A percentile compares a stretch with the other conserved stretches of the same genome.
Conservation (phyloP, 306 rosid species). For the Fagus crenata region DNA sequence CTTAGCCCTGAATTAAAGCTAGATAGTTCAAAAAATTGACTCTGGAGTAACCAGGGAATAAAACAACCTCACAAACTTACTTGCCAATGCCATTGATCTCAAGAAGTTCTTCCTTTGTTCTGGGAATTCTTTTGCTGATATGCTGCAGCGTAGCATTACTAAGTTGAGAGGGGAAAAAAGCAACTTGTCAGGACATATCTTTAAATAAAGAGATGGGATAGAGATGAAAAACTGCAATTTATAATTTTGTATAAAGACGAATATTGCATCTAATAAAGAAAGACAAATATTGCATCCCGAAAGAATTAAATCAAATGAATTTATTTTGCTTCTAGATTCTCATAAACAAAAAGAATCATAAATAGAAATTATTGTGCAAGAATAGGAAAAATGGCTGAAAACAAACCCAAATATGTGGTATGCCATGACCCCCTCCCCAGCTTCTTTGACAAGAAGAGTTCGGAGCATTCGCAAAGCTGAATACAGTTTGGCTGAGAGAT, state of each 20-base stretch:
- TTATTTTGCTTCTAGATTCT: background rate
- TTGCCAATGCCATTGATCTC: constrained; percentile 82
- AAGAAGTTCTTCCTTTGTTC: constrained; percentile 84
- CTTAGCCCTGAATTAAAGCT: constrained; percentile 58
- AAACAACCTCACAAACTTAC: constrained; percentile 51
- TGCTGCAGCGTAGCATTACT: constrained; percentile 69
- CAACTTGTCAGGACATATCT: constrained; percentile 30
- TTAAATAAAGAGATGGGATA: background rate
- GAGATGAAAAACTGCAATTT: background rate
- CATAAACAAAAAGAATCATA: constrained; percentile 5
- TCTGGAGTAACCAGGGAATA: constrained; percentile 6
- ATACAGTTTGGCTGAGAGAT: constrained; percentile 71
- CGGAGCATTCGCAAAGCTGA: constrained; percentile 70
- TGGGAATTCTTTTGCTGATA: constrained; percentile 68
- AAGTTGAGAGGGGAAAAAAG: constrained; percentile 4
- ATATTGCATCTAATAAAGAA: background rate
- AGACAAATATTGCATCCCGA: background rate
- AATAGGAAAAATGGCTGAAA: constrained; percentile 15
- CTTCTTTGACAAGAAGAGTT: constrained; percentile 59
- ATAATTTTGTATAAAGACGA: background rate
- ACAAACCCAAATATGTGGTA: constrained; percentile 84
- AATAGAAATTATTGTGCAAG: constrained; percentile 1
- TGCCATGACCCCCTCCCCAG: constrained; percentile 72
- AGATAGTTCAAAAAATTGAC: constrained; percentile 22
- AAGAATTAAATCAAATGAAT: constrained; percentile 6